These are phyloP conservation scores for Castanospermum australe DNA, from an alignment of 306 rosid genomes.

Conservation along the genomic window DNA sequence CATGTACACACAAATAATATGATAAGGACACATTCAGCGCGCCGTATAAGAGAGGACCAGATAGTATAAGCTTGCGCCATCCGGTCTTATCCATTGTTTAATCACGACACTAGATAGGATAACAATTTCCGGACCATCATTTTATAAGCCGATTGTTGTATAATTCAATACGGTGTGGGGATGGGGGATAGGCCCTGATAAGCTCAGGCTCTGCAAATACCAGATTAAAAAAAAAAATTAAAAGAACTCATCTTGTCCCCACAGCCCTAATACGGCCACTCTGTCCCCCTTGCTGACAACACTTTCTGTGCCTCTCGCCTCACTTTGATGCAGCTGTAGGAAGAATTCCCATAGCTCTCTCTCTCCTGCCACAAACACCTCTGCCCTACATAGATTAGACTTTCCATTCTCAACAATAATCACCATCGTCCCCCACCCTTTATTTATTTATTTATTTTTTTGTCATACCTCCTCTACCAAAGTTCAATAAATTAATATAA, in stretches of 20 bases:
- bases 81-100: neutral
- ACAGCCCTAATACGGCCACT: neutral
- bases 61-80: neutral
- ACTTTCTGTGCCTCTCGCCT: neutral
- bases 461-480: too few relatives aligned
- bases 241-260: neutral
- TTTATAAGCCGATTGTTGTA: neutral
- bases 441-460: too few relatives aligned
- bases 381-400: too few relatives aligned
- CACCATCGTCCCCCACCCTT: too few relatives aligned
- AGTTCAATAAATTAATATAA: too few relatives aligned
- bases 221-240: neutral
- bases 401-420: too few relatives aligned
- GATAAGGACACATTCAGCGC: neutral
- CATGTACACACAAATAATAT: slow-evolving; percentile 10
- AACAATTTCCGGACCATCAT: neutral
- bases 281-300: neutral
- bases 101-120: neutral
- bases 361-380: neutral
- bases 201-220: neutral
- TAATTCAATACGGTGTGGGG: neutral
- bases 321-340: too few relatives aligned
- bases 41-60: neutral
- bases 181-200: too few relatives aligned
- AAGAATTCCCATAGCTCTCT: neutral